Base-by-base conservation (phyloP, 768 basidiomycete genomes). In the Leccinum rimulosum region DNA sequence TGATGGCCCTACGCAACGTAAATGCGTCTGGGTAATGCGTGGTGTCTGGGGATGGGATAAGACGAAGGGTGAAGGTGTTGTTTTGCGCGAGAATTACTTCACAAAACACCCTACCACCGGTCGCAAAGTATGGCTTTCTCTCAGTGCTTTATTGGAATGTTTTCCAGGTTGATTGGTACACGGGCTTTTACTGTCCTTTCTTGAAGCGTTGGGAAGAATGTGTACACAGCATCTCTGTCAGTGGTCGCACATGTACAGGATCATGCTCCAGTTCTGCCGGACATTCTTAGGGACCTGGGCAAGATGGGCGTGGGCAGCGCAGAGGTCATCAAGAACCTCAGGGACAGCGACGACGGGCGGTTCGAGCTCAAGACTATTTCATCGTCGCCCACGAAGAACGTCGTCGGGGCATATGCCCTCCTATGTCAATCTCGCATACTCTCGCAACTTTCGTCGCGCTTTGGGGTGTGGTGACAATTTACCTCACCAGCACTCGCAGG, bases 191-290 rank as follows among this genome's bases (percentile, higher is more conserved):
- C 73, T 91, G 80, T 70, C 91, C 92, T 0, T 87, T 95, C 67
- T 67, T 89, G 59, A 79, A 80, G 57, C 76, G 77, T 47, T 95
- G 93, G 88, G 81, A 82, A 12, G 76, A 81, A 48, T 75, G 84
- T 30, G 82, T 93, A 11, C 79, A 82, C 36, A 93, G 64, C 87
- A 92, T 11, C 84, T 98, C 30, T 91, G 92, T 68, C 79, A 81
- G 9, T 76, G 76, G 9, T 87, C 93, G 0, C 93, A 96, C 69
- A 83, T 88, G 6, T 87, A 93, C 77, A 91, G 85, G 67, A 89
- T 98, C 65, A 98, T 97, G 2, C 77, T 98, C 22, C 97, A 98
- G 68, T 98, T 92, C 72, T 92, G 87, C 65, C 75, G 97, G 97
- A 99, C 70, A 95, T 98, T 70, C 75, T 98, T 30, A 88, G 96